Percentiles rank a stretch among this genome's conserved stretches.
Conservation (phyloP, 768 basidiomycete genomes). For the Suillus placidus region DNA sequence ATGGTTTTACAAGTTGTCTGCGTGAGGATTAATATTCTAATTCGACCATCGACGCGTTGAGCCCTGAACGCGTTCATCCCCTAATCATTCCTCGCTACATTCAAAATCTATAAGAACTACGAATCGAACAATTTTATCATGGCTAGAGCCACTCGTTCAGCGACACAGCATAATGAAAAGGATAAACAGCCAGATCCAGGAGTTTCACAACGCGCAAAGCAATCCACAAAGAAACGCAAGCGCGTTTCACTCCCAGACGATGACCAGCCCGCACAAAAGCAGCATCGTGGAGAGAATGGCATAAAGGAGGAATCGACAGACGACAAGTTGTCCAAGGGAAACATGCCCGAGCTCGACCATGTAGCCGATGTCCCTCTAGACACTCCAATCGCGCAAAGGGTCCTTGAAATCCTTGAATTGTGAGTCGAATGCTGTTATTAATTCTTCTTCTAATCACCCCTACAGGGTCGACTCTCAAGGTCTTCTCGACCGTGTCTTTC, state of each 20-base stretch:
- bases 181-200: slow-evolving; percentile 32
- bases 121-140: slow-evolving; percentile 38
- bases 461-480: slow-evolving; percentile 71
- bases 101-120: slow-evolving; percentile 14
- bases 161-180: slow-evolving; percentile 44
- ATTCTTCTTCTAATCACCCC: neutral
- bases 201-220: slow-evolving; percentile 32
- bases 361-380: slow-evolving; percentile 52
- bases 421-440: slow-evolving; percentile 30
- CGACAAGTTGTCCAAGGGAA: slow-evolving; percentile 21
- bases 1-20: slow-evolving; percentile 8
- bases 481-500: slow-evolving; percentile 79
- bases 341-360: slow-evolving; percentile 34
- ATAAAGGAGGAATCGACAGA: slow-evolving; percentile 38
- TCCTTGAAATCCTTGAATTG: slow-evolving; percentile 64
- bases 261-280: slow-evolving; percentile 55
- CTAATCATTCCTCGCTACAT: slow-evolving; percentile 19
- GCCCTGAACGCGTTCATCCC: slow-evolving; percentile 25
- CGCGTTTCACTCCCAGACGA: slow-evolving; percentile 50
- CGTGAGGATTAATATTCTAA: slow-evolving; percentile 20
- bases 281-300: slow-evolving; percentile 42
- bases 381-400: slow-evolving; percentile 48
- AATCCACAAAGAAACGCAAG: slow-evolving; percentile 66
- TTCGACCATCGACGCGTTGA: slow-evolving; percentile 26
- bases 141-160: slow-evolving; percentile 79